phyloP scores from a whole-genome alignment of 2,329 filamentous ascomycete genomes.

The Fusarium sp. region DNA sequence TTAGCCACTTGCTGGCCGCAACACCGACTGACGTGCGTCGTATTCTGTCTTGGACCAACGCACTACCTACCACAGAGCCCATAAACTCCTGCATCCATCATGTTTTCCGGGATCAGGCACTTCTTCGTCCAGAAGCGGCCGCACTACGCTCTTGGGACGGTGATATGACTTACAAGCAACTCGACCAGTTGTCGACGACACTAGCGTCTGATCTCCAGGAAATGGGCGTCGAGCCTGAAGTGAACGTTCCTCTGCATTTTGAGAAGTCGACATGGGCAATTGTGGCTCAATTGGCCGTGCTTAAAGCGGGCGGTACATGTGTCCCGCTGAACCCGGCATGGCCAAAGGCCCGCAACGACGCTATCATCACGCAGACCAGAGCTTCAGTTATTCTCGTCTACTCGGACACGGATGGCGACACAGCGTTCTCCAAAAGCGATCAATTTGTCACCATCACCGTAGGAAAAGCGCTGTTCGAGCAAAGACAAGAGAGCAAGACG shows the following conservation, averaged over 20 bases:
- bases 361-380: not conserved
- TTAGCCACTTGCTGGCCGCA: conserved; percentile 5
- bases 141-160: conserved; percentile 2
- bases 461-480: conserved; percentile 1
- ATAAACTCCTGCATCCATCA: conserved; percentile 6
- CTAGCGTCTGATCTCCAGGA: not conserved
- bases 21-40: conserved; percentile 1
- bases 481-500: conserved; percentile 4
- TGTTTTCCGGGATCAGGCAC: not conserved
- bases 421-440: conserved; percentile 5
- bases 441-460: conserved; percentile 2
- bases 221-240: conserved; percentile 3
- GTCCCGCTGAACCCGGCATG: conserved; percentile 4
- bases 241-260: conserved; percentile 3
- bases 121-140: not conserved
- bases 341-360: conserved; percentile 4
- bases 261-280: conserved; percentile 2
- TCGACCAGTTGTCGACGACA: conserved; percentile 1
- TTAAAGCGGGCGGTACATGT: conserved; percentile 6
- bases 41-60: conserved; percentile 4
- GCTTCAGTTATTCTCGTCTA: conserved; percentile 8
- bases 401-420: conserved; percentile 1
- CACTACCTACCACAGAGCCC: conserved; percentile 7
- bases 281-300: conserved; percentile 3
- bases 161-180: conserved; percentile 4